Conservation (phyloP, 495 filamentous ascomycete genomes). For the Daldinia decipiens region DNA sequence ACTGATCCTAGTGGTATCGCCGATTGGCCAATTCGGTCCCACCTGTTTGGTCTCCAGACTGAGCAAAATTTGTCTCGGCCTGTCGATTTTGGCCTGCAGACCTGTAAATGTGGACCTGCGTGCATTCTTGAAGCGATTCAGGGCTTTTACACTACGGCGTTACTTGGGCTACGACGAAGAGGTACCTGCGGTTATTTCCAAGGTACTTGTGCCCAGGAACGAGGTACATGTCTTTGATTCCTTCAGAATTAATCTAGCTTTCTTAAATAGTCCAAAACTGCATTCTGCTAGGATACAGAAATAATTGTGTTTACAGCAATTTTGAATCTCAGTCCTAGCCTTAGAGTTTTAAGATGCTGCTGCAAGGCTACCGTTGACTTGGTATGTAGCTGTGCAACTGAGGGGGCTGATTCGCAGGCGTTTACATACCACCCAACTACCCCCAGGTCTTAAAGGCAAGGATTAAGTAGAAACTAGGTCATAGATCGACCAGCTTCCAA, state of each 20-base stretch:
- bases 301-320: background rate
- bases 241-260: background rate
- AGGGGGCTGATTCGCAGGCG: conserved; percentile 20
- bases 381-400: conserved; percentile 4
- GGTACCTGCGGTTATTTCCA: conserved; percentile 43
- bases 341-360: background rate
- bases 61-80: conserved; percentile 45
- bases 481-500: conserved; percentile 32
- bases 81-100: conserved; percentile 46
- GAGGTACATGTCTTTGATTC: conserved; percentile 5
- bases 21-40: conserved; percentile 45
- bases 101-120: conserved; percentile 40
- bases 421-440: conserved; percentile 25
- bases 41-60: conserved; percentile 43
- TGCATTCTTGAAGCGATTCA: conserved; percentile 44
- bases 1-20: conserved; percentile 23
- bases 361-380: conserved; percentile 6
- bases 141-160: conserved; percentile 29
- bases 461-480: conserved; percentile 27
- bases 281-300: background rate
- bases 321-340: background rate
- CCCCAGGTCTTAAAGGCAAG: conserved; percentile 29
- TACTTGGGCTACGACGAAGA: conserved; percentile 26
- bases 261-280: background rate
- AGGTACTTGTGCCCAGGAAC: conserved; percentile 30